Percentiles rank a stretch among this genome's conserved stretches.
These are phyloP conservation scores for Anthracocystis walkeri DNA, from an alignment of 1,284 basidiomycete genomes.

Conservation along the genomic window DNA sequence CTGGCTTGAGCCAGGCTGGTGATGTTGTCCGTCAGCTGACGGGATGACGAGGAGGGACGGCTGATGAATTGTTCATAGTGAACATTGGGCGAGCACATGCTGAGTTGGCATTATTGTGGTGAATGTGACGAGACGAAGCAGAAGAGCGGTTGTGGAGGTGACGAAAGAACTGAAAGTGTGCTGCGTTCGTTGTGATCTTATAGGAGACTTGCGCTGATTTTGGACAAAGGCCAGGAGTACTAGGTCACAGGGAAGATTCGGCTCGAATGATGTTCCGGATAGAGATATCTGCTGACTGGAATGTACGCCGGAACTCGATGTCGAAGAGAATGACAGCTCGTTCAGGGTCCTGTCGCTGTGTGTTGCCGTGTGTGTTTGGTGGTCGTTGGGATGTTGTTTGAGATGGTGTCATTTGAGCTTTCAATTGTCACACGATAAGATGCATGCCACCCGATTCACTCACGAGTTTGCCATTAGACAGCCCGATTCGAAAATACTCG, in stretches of 20 bases:
- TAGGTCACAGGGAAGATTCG: too few relatives aligned
- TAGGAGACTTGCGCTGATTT: neutral
- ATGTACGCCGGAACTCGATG: neutral
- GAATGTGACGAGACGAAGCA: neutral
- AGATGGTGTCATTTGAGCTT: conserved; percentile 40
- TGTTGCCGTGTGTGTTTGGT: conserved; percentile 2
- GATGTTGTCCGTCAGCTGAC: conserved; percentile 9
- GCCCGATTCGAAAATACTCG: conserved; percentile 12
- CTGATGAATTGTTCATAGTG: conserved; percentile 40
- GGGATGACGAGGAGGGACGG: conserved; percentile 24
- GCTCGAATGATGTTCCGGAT: neutral
- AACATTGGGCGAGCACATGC: conserved; percentile 57
- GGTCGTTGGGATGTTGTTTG: neutral
- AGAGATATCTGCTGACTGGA: neutral
- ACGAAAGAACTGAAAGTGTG: neutral
- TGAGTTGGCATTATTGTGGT: conserved; percentile 1
- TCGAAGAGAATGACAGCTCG: neutral
- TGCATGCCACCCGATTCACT: conserved; percentile 25
- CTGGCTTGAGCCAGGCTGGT: conserved; percentile 22
- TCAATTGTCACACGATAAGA: conserved; percentile 9
- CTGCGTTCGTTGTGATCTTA: neutral
- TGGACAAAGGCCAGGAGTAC: neutral
- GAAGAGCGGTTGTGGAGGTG: neutral
- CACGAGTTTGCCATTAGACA: neutral
- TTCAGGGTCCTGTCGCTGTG: neutral